phyloP scores from a whole-genome alignment of 768 basidiomycete genomes.

The Lactarius quietus region DNA sequence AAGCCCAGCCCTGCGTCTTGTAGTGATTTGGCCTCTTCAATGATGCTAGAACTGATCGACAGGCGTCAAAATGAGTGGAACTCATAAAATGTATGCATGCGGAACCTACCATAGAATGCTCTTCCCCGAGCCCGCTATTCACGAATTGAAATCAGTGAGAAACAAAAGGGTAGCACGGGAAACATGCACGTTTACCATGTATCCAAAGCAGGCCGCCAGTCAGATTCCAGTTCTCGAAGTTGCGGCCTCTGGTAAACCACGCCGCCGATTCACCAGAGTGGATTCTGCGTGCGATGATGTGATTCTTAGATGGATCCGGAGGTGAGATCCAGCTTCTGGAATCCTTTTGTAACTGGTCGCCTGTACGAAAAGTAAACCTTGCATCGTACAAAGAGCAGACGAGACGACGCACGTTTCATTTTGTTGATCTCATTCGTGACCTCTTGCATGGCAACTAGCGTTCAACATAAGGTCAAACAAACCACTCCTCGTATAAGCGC shows the following conservation, averaged over 20 bases:
- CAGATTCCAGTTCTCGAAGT: background rate
- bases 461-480: background rate
- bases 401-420: background rate
- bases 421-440: background rate
- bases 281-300: background rate
- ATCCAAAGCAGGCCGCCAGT: background rate
- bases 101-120: background rate
- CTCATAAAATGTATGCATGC: background rate
- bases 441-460: background rate
- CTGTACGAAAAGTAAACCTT: rapidly evolving
- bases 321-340: background rate
- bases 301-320: background rate
- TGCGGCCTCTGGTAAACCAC: background rate
- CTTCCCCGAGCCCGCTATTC: background rate
- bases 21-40: background rate
- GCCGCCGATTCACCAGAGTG: background rate
- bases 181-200: background rate
- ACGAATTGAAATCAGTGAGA: background rate
- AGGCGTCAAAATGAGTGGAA: no score
- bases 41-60: background rate
- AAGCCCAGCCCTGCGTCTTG: background rate
- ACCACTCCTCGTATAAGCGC: no score
- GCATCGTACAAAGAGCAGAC: rapidly evolving
- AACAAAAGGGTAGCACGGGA: background rate
- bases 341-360: background rate